Conservation (phyloP, 345 rosid genomes). For the Mercurialis annua region DNA sequence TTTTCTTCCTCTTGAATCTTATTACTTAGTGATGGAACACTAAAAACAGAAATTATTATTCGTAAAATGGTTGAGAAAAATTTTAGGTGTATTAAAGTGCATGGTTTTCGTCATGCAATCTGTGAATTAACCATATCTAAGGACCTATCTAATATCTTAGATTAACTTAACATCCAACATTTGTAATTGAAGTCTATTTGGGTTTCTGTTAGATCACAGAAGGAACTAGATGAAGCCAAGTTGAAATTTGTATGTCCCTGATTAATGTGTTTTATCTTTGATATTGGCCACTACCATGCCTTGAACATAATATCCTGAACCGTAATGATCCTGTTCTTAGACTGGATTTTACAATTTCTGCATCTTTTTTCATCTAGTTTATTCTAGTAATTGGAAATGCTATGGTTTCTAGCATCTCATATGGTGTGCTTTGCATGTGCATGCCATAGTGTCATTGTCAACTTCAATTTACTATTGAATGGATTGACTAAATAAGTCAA, state of each 20-base stretch:
- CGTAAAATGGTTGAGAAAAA: background rate
- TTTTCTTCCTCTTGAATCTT: background rate
- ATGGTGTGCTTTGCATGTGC: background rate
- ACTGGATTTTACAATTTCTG: background rate
- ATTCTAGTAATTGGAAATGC: background rate
- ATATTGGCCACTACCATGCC: background rate
- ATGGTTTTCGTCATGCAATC: background rate
- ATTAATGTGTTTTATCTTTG: background rate
- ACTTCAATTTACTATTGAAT: background rate
- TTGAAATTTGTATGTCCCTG: constrained; percentile 51
- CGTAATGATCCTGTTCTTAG: background rate
- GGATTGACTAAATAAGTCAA: too few species aligned
- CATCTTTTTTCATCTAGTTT: background rate
- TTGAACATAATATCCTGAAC: background rate
- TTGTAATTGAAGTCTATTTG: constrained; percentile 72
- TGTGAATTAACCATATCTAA: background rate
- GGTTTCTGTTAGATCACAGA: constrained; percentile 69
- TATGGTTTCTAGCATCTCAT: background rate
- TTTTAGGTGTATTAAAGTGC: background rate
- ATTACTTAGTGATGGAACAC: background rate
- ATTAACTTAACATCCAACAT: background rate
- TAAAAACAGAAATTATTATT: background rate
- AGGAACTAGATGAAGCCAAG: constrained; percentile 86
- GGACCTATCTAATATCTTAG: too few species aligned
- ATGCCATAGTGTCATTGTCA: too few species aligned